These are phyloP conservation scores for Colletotrichum sojae DNA, from an alignment of 2,329 filamentous ascomycete species.

Conservation along the genomic window DNA sequence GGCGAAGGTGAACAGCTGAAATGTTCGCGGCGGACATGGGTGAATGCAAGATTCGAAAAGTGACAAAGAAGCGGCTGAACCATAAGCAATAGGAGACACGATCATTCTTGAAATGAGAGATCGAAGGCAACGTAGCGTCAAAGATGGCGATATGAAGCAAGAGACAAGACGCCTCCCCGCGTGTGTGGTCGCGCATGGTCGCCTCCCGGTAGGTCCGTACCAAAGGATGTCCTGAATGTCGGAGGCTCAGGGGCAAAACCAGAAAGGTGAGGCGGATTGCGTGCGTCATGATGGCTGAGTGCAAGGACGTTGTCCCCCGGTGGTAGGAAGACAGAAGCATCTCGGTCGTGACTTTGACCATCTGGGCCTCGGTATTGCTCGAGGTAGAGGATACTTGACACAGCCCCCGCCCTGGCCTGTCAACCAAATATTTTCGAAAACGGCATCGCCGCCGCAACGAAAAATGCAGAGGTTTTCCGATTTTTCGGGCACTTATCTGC, in stretches of 20 bases:
- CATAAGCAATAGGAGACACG: background rate
- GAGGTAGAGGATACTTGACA: conserved; percentile 11
- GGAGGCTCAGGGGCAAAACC: background rate
- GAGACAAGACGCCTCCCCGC: background rate
- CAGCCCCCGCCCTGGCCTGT: conserved; percentile 15
- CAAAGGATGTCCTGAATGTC: background rate
- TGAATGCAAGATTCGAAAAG: conserved; percentile 1
- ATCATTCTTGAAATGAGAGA: background rate
- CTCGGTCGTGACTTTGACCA: conserved; percentile 1
- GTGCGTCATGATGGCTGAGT: conserved; percentile 1
- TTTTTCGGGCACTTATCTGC: background rate
- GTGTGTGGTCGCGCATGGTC: background rate
- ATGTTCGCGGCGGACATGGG: background rate
- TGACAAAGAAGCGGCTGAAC: conserved; percentile 17
- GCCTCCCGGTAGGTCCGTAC: conserved; percentile 13
- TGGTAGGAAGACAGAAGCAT: background rate
- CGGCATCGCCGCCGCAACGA: conserved; percentile 11
- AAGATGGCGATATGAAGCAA: background rate
- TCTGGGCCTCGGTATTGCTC: conserved; percentile 1
- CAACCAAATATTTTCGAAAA: background rate
- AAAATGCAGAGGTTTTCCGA: background rate
- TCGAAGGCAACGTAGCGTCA: conserved; percentile 2
- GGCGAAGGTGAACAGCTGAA: conserved; percentile 1
- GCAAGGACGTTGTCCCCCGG: background rate
- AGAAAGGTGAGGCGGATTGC: background rate